phyloP scores from a whole-genome alignment of 1,139 yeast genomes.

The Suhomyces choctaworum region DNA sequence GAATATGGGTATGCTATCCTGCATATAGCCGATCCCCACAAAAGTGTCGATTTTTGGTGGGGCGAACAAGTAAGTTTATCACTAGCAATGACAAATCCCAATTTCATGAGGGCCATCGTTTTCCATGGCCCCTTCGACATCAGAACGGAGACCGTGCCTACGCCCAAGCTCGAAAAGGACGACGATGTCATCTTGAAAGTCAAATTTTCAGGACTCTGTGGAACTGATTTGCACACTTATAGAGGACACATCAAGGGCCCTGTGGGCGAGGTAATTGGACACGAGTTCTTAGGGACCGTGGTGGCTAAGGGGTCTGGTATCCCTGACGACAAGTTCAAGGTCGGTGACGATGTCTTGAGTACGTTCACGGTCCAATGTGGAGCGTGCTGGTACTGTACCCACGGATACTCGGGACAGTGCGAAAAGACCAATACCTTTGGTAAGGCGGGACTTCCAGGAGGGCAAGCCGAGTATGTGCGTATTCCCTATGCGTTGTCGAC shows the following conservation, averaged over 20 bases:
- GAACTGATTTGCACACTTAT: constrained; percentile 62
- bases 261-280: constrained; percentile 49
- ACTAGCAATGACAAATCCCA: constrained; percentile 9
- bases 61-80: no score
- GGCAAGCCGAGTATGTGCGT: constrained; percentile 60
- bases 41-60: no score
- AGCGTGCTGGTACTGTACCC: constrained; percentile 53
- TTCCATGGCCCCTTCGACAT: constrained; percentile 52
- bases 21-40: no score
- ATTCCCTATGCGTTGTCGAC: constrained; percentile 59
- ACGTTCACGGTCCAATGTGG: constrained; percentile 61
- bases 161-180: constrained; percentile 41
- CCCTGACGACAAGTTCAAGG: constrained; percentile 28
- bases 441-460: constrained; percentile 54
- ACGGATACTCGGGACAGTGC: constrained; percentile 56
- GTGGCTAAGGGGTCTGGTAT: constrained; percentile 39
- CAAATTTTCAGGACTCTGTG: constrained; percentile 57
- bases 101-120: constrained; percentile 56
- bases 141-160: constrained; percentile 41
- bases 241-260: constrained; percentile 53
- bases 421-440: constrained; percentile 55
- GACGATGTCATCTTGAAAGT: constrained; percentile 55
- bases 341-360: constrained; percentile 50
- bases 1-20: no score
- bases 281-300: constrained; percentile 50